These are phyloP conservation scores for Sphagnum tenellum DNA, from an alignment of 225 moss, liverwort and hornwort genomes.

Conservation along the genomic window DNA sequence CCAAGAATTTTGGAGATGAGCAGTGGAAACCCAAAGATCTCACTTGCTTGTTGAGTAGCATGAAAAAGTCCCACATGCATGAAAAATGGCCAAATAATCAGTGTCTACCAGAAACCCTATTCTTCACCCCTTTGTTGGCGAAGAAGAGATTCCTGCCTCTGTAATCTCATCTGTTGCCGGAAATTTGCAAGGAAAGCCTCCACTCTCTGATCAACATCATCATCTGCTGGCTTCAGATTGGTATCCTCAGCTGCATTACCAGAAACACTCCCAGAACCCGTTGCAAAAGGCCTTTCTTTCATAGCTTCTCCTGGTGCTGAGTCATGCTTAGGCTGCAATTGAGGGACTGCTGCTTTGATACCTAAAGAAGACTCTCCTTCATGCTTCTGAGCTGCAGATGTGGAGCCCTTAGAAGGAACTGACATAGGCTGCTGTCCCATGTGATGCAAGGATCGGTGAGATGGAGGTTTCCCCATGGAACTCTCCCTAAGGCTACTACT, in stretches of 20 bases:
- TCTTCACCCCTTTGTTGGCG: conserved; percentile 7
- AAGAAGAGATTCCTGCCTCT: conserved; percentile 8
- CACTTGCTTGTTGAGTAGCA: too few species aligned
- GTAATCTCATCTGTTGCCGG: conserved; percentile 12
- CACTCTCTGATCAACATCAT: conserved; percentile 10
- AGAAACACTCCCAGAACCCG: background rate
- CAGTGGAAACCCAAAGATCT: too few species aligned
- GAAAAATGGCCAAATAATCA: background rate
- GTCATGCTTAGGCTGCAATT: background rate
- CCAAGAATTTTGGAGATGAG: too few species aligned
- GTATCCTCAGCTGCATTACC: too few species aligned
- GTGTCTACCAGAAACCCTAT: background rate
- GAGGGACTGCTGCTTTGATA: background rate
- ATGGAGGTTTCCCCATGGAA: background rate
- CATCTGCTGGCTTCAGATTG: background rate
- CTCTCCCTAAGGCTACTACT: background rate
- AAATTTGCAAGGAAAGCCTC: conserved; percentile 10
- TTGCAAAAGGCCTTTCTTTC: background rate
- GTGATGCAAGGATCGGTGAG: background rate
- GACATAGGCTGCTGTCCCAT: background rate
- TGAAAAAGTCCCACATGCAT: too few species aligned
- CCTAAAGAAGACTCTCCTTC: too few species aligned
- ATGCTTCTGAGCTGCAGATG: too few species aligned
- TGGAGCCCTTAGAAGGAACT: background rate
- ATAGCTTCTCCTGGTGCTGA: background rate